phyloP scores from a whole-genome alignment of 2,329 filamentous ascomycete genomes.

The Neonectria ditissima region DNA sequence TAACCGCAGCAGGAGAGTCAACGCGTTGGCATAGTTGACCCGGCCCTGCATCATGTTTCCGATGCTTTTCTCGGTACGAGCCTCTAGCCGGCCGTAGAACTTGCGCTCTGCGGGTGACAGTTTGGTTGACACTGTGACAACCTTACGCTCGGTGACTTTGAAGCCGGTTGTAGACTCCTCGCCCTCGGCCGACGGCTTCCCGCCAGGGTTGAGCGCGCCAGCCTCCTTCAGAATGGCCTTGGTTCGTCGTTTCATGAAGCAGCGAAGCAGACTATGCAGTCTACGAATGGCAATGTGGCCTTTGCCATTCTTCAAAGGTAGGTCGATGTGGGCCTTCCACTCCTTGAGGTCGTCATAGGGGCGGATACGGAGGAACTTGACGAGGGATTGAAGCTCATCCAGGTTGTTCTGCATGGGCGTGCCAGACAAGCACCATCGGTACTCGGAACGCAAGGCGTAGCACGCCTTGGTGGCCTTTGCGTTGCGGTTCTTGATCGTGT shows the following conservation, averaged over 20 bases:
- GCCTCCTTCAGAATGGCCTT: slow-evolving; percentile 96
- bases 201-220: slow-evolving; percentile 81
- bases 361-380: slow-evolving; percentile 91
- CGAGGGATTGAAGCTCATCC: slow-evolving; percentile 93
- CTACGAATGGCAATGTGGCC: slow-evolving; percentile 90
- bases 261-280: slow-evolving; percentile 85
- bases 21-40: slow-evolving; percentile 91
- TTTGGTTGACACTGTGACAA: slow-evolving; percentile 81
- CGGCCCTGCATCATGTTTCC: slow-evolving; percentile 88
- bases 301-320: slow-evolving; percentile 88
- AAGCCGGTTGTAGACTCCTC: slow-evolving; percentile 73
- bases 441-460: slow-evolving; percentile 85
- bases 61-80: slow-evolving; percentile 86
- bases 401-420: slow-evolving; percentile 99
- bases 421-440: slow-evolving; percentile 95
- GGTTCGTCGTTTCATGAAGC: slow-evolving; percentile 98
- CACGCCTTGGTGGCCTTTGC: slow-evolving; percentile 95
- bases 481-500: slow-evolving; percentile 98
- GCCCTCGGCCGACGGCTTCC: slow-evolving; percentile 68
- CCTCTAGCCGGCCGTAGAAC: slow-evolving; percentile 88
- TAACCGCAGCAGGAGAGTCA: slow-evolving; percentile 90
- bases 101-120: slow-evolving; percentile 83
- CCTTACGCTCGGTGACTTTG: slow-evolving; percentile 90
- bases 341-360: slow-evolving; percentile 87
- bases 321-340: slow-evolving; percentile 93